Conservation (phyloP, 2,329 filamentous ascomycete genomes). For the Neurospora sp. region DNA sequence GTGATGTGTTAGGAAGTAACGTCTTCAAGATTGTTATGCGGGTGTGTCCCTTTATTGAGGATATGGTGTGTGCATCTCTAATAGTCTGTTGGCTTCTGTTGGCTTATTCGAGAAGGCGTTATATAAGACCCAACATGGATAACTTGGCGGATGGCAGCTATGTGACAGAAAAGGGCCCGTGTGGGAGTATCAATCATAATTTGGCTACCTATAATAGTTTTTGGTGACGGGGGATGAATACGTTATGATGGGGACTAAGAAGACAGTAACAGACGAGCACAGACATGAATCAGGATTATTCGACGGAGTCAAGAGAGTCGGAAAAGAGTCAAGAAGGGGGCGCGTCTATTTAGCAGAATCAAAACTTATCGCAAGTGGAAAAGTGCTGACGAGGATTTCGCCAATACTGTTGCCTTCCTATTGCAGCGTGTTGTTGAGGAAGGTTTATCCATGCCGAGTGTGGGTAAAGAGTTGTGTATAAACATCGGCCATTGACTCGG, state of each 20-base stretch:
- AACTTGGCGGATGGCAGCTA: not conserved
- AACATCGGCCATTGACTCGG: not conserved
- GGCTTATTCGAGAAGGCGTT: not conserved
- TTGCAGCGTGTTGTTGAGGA: not conserved
- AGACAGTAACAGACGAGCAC: not conserved
- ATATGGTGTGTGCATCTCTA: not conserved
- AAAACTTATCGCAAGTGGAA: not conserved
- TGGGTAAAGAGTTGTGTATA: not conserved
- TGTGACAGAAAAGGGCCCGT: not conserved
- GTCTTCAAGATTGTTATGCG: not conserved
- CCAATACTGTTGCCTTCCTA: not conserved
- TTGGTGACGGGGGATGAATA: not conserved
- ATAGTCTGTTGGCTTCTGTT: not conserved
- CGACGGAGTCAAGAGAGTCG: not conserved
- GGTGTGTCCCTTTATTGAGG: not conserved
- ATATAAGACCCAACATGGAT: not conserved
- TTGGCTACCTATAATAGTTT: not conserved
- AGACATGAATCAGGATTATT: not conserved
- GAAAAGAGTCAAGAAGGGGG: not conserved
- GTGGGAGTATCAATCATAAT: not conserved
- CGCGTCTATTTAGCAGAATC: not conserved
- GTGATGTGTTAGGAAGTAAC: not conserved
- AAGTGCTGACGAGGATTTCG: not conserved
- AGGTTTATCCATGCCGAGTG: not conserved
- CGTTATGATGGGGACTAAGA: not conserved